These are phyloP conservation scores for Podaxis mareebaensis DNA, from an alignment of 768 basidiomycete genomes.

Conservation along the genomic window DNA sequence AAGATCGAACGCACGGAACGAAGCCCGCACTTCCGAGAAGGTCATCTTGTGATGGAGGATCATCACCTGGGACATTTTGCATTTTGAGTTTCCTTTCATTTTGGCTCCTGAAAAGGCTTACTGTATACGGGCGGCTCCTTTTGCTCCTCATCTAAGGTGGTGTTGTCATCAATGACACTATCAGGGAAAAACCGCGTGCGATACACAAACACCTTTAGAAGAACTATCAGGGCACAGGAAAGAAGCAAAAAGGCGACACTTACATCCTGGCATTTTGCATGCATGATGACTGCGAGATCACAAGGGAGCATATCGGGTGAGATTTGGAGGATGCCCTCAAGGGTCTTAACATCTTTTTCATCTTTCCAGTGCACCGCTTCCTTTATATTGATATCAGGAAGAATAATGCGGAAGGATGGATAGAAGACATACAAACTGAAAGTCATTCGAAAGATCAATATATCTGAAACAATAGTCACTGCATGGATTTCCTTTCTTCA, in stretches of 20 bases:
- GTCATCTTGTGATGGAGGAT: neutral
- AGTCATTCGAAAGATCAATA: conserved; percentile 4
- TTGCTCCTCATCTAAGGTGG: neutral
- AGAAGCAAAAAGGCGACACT: neutral
- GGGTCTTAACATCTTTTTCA: conserved; percentile 34
- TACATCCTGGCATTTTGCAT: conserved; percentile 64
- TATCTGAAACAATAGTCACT: conserved; percentile 13
- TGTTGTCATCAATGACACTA: conserved; percentile 8
- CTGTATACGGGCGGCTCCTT: neutral
- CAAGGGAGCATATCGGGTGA: conserved; percentile 51
- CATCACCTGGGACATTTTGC: neutral
- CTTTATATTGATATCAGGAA: neutral
- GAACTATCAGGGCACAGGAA: neutral
- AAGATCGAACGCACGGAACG: conserved; percentile 27
- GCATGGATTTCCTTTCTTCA: conserved; percentile 10
- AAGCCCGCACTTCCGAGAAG: neutral
- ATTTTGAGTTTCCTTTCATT: neutral
- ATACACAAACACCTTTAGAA: conserved; percentile 28
- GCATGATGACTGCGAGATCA: conserved; percentile 53
- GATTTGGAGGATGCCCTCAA: conserved; percentile 41
- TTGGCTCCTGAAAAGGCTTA: neutral
- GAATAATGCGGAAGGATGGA: neutral
- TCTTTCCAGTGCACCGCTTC: conserved; percentile 36
- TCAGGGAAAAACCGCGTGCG: conserved; percentile 23
- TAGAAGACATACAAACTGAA: neutral